Evolutionary conservation across 225 moss, liverwort and hornwort genomes (phyloP).

Genomic region (Bryum argenteum): DNA sequence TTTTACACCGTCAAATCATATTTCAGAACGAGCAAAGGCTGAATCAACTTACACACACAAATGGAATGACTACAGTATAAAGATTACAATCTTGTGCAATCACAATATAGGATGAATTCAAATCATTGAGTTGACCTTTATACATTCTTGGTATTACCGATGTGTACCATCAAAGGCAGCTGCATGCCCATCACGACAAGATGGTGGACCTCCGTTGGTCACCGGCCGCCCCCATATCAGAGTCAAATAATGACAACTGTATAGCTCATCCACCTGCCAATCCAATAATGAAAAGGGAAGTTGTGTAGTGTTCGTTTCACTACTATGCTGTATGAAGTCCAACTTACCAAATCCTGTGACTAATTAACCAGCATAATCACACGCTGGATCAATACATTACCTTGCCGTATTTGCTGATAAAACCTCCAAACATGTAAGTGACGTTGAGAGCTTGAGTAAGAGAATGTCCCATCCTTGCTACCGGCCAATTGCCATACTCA

Average conservation of each 20-base stretch:
- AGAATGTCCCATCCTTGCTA: constrained; percentile 69
- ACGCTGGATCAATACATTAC: constrained; percentile 4
- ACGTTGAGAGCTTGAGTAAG: constrained; percentile 65
- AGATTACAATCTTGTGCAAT: background rate
- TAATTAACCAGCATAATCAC: background rate
- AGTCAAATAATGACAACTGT: constrained; percentile 60
- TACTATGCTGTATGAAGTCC: background rate
- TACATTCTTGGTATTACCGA: constrained; percentile 55
- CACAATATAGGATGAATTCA: constrained; percentile 6
- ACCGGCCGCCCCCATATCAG: constrained; percentile 63
- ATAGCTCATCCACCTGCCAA: constrained; percentile 71
- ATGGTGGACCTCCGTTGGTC: constrained; percentile 81
- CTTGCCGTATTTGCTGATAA: constrained; percentile 75
- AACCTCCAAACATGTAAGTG: constrained; percentile 74
- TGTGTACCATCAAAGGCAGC: constrained; percentile 73
- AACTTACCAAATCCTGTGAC: background rate
- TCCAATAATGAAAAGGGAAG: background rate
- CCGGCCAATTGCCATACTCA: constrained; percentile 53
- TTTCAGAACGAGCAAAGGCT: background rate
- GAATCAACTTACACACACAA: constrained; percentile 4
- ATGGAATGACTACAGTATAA: background rate
- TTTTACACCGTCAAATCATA: background rate
- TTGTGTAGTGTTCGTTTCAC: no score
- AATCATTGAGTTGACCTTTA: constrained; percentile 17
- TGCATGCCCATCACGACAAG: constrained; percentile 78